Evolutionary conservation across 345 rosid species (phyloP).

Genomic region (Gynandropsis gynandra): DNA sequence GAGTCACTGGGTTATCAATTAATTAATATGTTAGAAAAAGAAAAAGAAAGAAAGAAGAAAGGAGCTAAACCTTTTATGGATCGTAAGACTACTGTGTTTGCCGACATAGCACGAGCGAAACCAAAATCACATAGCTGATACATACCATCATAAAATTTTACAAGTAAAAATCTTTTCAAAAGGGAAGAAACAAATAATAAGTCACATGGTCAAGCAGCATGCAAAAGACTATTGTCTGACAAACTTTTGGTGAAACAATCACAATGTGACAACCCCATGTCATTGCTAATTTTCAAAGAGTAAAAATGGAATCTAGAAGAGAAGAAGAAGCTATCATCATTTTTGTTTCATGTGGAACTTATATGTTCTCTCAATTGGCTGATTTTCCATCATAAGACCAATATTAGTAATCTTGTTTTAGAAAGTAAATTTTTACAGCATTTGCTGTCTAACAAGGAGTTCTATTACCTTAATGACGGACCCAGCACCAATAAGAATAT

Average conservation of each 20-base stretch:
- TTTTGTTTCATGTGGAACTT: not conserved
- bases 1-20: constrained; percentile 13
- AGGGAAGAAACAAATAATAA: constrained; percentile 6
- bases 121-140: constrained; percentile 97
- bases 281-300: constrained; percentile 12
- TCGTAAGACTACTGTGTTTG: constrained; percentile 88
- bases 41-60: constrained; percentile 11
- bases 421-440: constrained; percentile 7
- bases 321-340: not conserved
- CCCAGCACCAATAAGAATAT: constrained; percentile 92
- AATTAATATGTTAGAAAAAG: constrained; percentile 8
- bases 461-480: constrained; percentile 78
- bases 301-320: not conserved
- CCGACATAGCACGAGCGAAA: constrained; percentile 98
- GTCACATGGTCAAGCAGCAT: not conserved
- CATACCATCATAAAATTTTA: constrained; percentile 14
- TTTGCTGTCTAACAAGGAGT: constrained; percentile 15
- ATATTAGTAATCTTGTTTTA: constrained; percentile 2
- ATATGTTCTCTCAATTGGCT: not conserved
- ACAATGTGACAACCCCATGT: not conserved
- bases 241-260: constrained; percentile 12
- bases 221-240: not conserved
- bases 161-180: not conserved
- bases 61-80: constrained; percentile 76
- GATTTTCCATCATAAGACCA: not conserved